Conservation (phyloP, 108 stramenopile species). For the Fistulifera pelliculosa region DNA sequence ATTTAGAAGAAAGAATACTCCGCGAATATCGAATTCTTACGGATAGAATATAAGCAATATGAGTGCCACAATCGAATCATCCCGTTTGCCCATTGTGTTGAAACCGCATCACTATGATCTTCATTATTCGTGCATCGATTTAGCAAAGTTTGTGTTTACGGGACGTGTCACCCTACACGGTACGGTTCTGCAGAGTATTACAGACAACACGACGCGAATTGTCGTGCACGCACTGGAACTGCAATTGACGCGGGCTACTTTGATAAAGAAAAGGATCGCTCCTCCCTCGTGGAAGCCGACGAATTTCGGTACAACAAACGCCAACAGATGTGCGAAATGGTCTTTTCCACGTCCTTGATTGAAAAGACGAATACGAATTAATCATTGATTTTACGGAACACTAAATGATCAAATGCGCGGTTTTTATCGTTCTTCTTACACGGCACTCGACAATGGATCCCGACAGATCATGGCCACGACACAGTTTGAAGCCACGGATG, state of each 20-base stretch:
- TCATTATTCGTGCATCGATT: too few relatives aligned
- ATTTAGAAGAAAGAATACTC: too few relatives aligned
- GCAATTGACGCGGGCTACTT: background rate
- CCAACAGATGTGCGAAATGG: constrained; percentile 5
- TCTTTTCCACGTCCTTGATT: background rate
- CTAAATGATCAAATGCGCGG: constrained; percentile 31
- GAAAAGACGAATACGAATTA: background rate
- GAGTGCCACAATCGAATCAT: too few relatives aligned
- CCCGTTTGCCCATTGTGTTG: too few relatives aligned
- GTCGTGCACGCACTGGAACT: constrained; percentile 6
- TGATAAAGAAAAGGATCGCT: background rate
- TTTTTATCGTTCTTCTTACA: constrained; percentile 22
- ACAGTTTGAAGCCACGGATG: constrained; percentile 32
- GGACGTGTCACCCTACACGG: background rate
- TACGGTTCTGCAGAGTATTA: background rate
- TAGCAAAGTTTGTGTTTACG: background rate
- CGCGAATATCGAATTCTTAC: too few relatives aligned
- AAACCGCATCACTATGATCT: too few relatives aligned
- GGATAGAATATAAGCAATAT: too few relatives aligned
- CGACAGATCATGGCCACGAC: constrained; percentile 24
- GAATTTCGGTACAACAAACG: constrained; percentile 14
- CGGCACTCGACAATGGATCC: constrained; percentile 6
- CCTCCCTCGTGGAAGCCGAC: background rate
- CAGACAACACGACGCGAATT: background rate
- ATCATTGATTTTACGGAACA: constrained; percentile 14